Percentiles rank a stretch among this genome's conserved stretches.
Conservation (phyloP, 140 eudicot genomes). For the Oenanthe javanica region DNA sequence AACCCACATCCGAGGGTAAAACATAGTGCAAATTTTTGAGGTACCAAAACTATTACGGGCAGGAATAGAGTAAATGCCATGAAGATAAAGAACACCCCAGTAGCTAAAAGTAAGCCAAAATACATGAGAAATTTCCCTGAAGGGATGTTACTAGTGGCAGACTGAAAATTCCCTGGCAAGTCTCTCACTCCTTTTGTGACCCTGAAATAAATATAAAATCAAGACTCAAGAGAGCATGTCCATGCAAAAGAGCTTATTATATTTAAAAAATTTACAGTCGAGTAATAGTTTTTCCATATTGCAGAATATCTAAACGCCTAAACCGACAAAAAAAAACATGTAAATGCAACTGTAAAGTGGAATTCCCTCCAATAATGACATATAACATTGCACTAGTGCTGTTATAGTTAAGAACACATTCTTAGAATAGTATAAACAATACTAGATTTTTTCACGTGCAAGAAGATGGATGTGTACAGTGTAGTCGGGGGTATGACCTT, state of each 20-base stretch:
- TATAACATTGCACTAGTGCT: neutral
- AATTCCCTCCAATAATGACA: neutral
- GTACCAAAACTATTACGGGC: constrained; percentile 86
- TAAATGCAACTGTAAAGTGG: neutral
- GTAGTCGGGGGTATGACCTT: neutral
- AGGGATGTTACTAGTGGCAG: constrained; percentile 83
- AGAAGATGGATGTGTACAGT: neutral
- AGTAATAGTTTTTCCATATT: neutral
- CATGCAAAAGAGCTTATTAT: neutral
- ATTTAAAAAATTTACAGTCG: neutral
- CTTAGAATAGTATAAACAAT: too few species aligned
- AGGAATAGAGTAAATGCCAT: constrained; percentile 78
- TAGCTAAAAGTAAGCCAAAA: constrained; percentile 67
- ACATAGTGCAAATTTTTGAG: constrained; percentile 93
- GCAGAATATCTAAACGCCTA: neutral
- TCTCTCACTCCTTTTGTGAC: constrained; percentile 85
- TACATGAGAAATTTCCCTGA: constrained; percentile 84
- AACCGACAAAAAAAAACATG: neutral
- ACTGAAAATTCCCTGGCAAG: constrained; percentile 73
- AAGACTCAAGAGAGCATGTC: neutral
- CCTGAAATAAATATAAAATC: constrained; percentile 33
- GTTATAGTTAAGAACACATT: neutral
- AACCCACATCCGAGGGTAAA: constrained; percentile 85
- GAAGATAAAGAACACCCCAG: constrained; percentile 83
- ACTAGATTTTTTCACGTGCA: neutral